These are phyloP conservation scores for Macadamia integrifolia DNA, from an alignment of 164 flowering plant species.

Conservation along the genomic window DNA sequence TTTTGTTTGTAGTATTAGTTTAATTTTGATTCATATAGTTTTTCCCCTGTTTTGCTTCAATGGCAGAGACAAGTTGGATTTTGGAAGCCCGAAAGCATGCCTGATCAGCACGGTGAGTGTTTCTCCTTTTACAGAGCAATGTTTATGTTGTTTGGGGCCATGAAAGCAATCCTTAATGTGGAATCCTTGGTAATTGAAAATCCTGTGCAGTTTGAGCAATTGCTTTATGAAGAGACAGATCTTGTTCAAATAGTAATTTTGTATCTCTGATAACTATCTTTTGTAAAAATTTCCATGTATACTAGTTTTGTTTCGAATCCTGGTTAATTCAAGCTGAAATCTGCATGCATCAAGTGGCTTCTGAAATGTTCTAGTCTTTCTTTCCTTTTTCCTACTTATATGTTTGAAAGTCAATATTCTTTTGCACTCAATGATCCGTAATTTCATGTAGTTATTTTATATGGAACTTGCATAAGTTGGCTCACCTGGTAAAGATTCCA, in stretches of 20 bases:
- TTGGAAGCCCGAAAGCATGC: constrained; percentile 41
- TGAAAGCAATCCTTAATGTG: background rate
- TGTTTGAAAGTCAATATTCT: too few relatives aligned
- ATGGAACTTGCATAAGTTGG: too few relatives aligned
- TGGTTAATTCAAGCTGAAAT: background rate
- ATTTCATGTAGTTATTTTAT: too few relatives aligned
- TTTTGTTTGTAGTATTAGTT: background rate
- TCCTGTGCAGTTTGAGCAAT: background rate
- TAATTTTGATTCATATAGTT: background rate
- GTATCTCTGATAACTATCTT: background rate
- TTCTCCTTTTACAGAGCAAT: background rate
- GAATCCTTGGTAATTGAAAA: background rate
- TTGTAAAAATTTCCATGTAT: background rate
- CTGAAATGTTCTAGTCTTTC: background rate
- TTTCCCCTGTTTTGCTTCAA: background rate
- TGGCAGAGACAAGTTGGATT: constrained; percentile 56
- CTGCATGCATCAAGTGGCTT: too few relatives aligned
- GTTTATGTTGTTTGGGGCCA: background rate
- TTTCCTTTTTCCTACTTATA: too few relatives aligned
- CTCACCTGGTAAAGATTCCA: too few relatives aligned
- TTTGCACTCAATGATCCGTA: too few relatives aligned
- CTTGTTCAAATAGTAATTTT: background rate
- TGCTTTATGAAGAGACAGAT: background rate
- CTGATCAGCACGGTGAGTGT: constrained; percentile 41
- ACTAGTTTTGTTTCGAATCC: background rate